These are phyloP conservation scores for Globisporangium cystogenes DNA, from an alignment of 352 stramenopile species.

Conservation along the genomic window DNA sequence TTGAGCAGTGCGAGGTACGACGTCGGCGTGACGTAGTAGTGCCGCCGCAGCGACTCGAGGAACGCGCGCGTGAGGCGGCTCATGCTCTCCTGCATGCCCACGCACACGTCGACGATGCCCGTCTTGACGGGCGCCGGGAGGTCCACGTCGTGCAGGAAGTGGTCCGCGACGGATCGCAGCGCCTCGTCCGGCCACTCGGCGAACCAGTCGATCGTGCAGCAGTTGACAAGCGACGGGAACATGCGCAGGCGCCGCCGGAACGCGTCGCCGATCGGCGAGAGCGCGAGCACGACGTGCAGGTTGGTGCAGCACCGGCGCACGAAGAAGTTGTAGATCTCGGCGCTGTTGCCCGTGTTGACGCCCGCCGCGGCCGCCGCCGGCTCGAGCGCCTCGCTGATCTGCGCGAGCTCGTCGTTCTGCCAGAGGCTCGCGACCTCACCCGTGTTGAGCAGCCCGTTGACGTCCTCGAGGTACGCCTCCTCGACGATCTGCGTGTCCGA, in stretches of 20 bases:
- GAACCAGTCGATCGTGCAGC: slow-evolving; percentile 97
- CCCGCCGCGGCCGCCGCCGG: slow-evolving; percentile 44
- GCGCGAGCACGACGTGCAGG: slow-evolving; percentile 91
- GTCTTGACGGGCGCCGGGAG: slow-evolving; percentile 68
- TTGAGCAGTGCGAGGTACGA: slow-evolving; percentile 95
- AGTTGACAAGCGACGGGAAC: slow-evolving; percentile 96
- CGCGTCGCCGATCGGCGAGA: slow-evolving; percentile 92
- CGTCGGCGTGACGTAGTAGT: slow-evolving; percentile 96
- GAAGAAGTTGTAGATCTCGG: slow-evolving; percentile 90
- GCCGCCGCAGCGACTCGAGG: slow-evolving; percentile 78
- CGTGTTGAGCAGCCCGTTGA: slow-evolving; percentile 93
- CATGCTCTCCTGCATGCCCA: slow-evolving; percentile 94
- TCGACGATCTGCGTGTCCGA: slow-evolving; percentile 93
- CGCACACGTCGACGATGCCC: slow-evolving; percentile 92
- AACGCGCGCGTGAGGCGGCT: slow-evolving; percentile 79
- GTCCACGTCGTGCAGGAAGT: slow-evolving; percentile 90
- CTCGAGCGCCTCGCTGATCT: slow-evolving; percentile 76
- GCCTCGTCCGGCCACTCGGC: slow-evolving; percentile 94
- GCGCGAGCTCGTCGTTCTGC: slow-evolving; percentile 85
- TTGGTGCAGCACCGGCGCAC: slow-evolving; percentile 89
- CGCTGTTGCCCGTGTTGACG: slow-evolving; percentile 66
- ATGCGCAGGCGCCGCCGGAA: slow-evolving; percentile 92
- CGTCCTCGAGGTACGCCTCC: slow-evolving; percentile 91
- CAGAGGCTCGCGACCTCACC: slow-evolving; percentile 92
- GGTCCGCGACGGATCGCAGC: slow-evolving; percentile 88